These are phyloP conservation scores for Daldinia grandis DNA, from an alignment of 495 filamentous ascomycete genomes.

Conservation along the genomic window DNA sequence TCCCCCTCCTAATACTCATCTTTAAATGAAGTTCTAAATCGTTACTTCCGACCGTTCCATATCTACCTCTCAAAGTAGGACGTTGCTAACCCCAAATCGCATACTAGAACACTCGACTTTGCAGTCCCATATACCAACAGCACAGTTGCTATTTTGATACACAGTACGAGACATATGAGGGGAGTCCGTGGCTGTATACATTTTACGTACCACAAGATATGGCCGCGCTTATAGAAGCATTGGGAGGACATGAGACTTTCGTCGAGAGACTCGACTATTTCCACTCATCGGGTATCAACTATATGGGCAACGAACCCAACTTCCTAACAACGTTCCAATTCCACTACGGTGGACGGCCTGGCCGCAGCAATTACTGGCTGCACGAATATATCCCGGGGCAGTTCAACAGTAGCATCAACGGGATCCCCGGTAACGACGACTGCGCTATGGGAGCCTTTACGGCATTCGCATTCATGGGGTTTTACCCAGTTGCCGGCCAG, in stretches of 20 bases:
- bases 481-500: slow-evolving; percentile 79
- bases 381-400: slow-evolving; percentile 72
- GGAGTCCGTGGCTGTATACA: slow-evolving; percentile 73
- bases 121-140: slow-evolving; percentile 58
- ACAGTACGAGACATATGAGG: slow-evolving; percentile 75
- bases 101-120: slow-evolving; percentile 67
- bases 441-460: slow-evolving; percentile 79
- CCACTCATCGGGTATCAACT: slow-evolving; percentile 68
- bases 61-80: background rate
- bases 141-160: slow-evolving; percentile 63
- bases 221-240: slow-evolving; percentile 62
- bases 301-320: slow-evolving; percentile 77
- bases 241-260: slow-evolving; percentile 68
- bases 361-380: slow-evolving; percentile 65
- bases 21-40: background rate
- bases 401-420: slow-evolving; percentile 68
- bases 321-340: slow-evolving; percentile 78
- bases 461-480: slow-evolving; percentile 73
- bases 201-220: slow-evolving; percentile 80
- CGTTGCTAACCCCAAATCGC: background rate
- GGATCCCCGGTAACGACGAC: slow-evolving; percentile 80
- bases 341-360: slow-evolving; percentile 75
- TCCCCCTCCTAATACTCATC: background rate
- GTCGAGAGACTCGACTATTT: slow-evolving; percentile 69
- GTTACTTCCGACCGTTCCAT: background rate